Evolutionary conservation across 176 grass and related monocot genomes (phyloP).

Genomic region (Carex myosuroides): DNA sequence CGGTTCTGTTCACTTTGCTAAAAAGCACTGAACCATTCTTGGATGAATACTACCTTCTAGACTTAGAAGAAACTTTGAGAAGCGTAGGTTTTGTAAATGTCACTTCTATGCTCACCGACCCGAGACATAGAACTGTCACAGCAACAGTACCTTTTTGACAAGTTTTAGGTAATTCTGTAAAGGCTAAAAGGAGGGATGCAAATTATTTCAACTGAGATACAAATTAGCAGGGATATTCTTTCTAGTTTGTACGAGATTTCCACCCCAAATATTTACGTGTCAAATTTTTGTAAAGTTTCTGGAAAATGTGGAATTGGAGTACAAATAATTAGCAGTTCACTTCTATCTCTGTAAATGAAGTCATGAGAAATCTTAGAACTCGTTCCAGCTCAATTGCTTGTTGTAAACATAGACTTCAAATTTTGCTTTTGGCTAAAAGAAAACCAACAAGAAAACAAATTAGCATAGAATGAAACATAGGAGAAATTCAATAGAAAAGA

Average conservation of each 20-base stretch:
- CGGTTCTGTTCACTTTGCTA: constrained; percentile 67
- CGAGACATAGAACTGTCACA: constrained; percentile 85
- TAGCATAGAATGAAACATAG: too few species aligned
- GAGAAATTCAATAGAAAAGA: too few species aligned
- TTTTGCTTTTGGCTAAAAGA: too few species aligned
- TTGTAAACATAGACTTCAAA: neutral
- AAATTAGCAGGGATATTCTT: neutral
- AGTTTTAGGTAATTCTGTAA: neutral
- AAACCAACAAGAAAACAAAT: too few species aligned
- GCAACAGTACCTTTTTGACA: constrained; percentile 52
- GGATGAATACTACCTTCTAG: constrained; percentile 77
- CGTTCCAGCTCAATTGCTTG: neutral
- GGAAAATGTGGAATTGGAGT: neutral
- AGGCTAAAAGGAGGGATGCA: neutral
- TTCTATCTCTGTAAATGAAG: too few species aligned
- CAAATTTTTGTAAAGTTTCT: neutral
- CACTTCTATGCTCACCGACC: constrained; percentile 49
- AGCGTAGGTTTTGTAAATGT: constrained; percentile 56
- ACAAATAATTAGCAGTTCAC: neutral
- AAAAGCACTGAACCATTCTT: constrained; percentile 88
- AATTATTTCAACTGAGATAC: neutral
- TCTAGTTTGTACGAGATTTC: neutral
- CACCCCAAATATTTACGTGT: neutral
- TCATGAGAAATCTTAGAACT: too few species aligned
- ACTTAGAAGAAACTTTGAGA: constrained; percentile 56